These are phyloP conservation scores for Cyberlindnera euphorbiiphila DNA, from an alignment of 805 yeast genomes.

Conservation along the genomic window DNA sequence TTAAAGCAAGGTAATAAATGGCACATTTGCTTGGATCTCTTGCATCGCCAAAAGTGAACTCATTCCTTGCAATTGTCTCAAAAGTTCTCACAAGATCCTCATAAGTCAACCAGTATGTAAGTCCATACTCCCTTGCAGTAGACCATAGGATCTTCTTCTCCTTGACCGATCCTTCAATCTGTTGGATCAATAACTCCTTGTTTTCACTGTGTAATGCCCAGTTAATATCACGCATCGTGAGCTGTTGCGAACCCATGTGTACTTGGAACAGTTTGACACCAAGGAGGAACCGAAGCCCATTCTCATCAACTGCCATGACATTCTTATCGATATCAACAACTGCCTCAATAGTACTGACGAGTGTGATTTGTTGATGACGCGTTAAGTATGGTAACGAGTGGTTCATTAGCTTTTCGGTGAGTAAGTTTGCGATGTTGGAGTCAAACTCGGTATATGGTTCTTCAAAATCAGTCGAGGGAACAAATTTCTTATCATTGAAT, in stretches of 20 bases:
- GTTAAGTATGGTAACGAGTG: constrained; percentile 75
- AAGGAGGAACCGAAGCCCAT: constrained; percentile 67
- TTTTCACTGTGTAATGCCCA: constrained; percentile 88
- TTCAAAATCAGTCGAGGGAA: constrained; percentile 19
- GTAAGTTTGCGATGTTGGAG: constrained; percentile 38
- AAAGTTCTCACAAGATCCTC: constrained; percentile 45
- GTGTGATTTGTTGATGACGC: constrained; percentile 86
- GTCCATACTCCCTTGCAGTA: constrained; percentile 52
- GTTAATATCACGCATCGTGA: constrained; percentile 75
- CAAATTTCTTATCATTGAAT: constrained; percentile 22
- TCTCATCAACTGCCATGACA: constrained; percentile 33
- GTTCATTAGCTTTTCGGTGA: constrained; percentile 58
- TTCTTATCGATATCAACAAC: constrained; percentile 50
- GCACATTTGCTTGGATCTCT: constrained; percentile 75
- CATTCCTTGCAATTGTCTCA: constrained; percentile 70
- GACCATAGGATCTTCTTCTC: constrained; percentile 52
- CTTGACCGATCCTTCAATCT: constrained; percentile 41
- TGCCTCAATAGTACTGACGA: constrained; percentile 65
- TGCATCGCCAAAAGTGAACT: constrained; percentile 50
- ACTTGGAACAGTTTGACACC: constrained; percentile 66
- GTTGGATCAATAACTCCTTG: constrained; percentile 58
- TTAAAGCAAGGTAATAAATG: constrained; percentile 71
- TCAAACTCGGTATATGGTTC: constrained; percentile 42
- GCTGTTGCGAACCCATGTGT: constrained; percentile 45
- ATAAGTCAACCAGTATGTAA: constrained; percentile 66